Evolutionary conservation across 73 alveolate genomes (phyloP).

Genomic region (Paramecium sonneborni): DNA sequence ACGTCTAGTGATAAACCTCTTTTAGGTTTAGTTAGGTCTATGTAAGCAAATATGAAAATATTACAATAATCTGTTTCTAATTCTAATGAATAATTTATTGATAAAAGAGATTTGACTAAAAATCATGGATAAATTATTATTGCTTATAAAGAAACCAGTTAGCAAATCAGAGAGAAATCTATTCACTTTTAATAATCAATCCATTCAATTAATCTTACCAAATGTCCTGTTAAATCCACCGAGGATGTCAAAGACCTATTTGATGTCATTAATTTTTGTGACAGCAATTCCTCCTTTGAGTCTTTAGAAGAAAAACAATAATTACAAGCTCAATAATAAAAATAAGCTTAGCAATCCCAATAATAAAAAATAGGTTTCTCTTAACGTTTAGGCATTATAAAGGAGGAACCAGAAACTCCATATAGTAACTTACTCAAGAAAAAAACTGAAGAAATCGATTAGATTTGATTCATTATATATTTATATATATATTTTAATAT

Average conservation of each 20-base stretch:
- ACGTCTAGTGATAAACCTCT: background rate
- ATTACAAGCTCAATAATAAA: background rate
- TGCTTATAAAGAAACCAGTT: constrained; percentile 30
- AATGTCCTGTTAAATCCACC: background rate
- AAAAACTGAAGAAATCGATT: background rate
- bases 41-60: constrained; percentile 14
- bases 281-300: constrained; percentile 18
- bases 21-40: background rate
- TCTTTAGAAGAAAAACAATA: background rate
- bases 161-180: background rate
- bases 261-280: constrained; percentile 31
- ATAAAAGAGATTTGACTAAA: constrained; percentile 4
- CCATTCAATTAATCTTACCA: background rate
- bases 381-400: background rate
- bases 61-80: constrained; percentile 11
- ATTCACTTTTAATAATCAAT: constrained; percentile 31
- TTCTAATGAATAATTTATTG: background rate
- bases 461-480: background rate
- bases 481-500: background rate
- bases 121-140: background rate
- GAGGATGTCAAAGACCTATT: constrained; percentile 22
- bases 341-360: background rate
- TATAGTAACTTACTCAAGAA: background rate
- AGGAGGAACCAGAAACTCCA: constrained; percentile 16
- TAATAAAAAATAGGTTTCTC: background rate